Evolutionary conservation across 139 green algal species (phyloP), one percentile per base, ranked within the genome.

Genomic region (Volvox africanus): DNA sequence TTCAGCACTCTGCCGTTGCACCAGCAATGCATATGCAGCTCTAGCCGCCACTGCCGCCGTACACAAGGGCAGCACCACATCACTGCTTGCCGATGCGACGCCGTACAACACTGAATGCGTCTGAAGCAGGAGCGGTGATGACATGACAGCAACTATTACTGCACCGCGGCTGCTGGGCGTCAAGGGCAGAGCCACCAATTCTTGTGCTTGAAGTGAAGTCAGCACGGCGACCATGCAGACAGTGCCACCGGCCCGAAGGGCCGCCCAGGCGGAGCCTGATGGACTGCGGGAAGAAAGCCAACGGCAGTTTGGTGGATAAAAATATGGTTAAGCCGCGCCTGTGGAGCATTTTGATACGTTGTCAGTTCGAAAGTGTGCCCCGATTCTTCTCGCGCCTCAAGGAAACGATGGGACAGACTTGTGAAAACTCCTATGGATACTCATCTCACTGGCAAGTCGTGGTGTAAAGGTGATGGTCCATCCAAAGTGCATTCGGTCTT

Each of bases 161-260:
- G 81, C 61, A 12, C 36, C 30, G 21, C 81, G 20, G 5, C 55
- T 35, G 32, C 61, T 65, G 50, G 73, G 37, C 1, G 17, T 55
- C 9, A 90, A 75, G 0, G 1, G 1, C 19, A 75, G 86, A 13
- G 44, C 30, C 30, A 22, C 1, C 6, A 90, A 6, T 44, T 90
- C 86, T 19, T 35, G 24, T 19, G 30, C 21, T 32, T 83, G 71
- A 55, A 90, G 71, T 14, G 16, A 13, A 17, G 86, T 83, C 13
- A 90, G 86, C 24, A 90, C n/a, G 9, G 71, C 86, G 6, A 83
- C 86, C 86, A 90, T 90, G 73, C 86, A 90, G 11, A 28, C 86
- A 2, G 21, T 55, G 30, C 73, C 86, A n/a, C 86, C 86, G 21
- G 73, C 73, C 5, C 55, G 19, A 6, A 83, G 50, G 1, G 86